phyloP scores from a whole-genome alignment of 352 stramenopile species.

The Phytophthora constricta region DNA sequence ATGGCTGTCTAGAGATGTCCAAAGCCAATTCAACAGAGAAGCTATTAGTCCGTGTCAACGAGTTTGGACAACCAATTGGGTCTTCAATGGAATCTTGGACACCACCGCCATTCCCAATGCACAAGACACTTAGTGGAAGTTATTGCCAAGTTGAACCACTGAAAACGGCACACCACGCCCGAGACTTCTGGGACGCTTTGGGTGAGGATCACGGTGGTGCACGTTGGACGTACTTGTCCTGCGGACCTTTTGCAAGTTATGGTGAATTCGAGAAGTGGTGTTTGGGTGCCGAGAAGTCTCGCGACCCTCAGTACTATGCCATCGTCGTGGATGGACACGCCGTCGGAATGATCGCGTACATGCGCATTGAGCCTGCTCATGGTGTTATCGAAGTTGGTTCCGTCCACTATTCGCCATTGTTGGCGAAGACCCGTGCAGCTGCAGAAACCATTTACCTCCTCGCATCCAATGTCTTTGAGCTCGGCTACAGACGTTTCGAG shows the following conservation, averaged over 20 bases:
- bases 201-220: slow-evolving; percentile 15
- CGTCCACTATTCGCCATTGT: slow-evolving; percentile 7
- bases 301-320: slow-evolving; percentile 20
- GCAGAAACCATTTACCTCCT: slow-evolving; percentile 28
- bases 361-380: slow-evolving; percentile 18
- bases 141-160: slow-evolving; percentile 29
- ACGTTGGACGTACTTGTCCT: slow-evolving; percentile 30
- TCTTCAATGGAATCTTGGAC: slow-evolving; percentile 19
- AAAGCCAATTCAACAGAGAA: too few relatives aligned
- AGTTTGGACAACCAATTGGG: slow-evolving; percentile 24
- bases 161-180: slow-evolving; percentile 8
- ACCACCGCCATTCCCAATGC: slow-evolving; percentile 13
- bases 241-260: slow-evolving; percentile 20
- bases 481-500: slow-evolving; percentile 2
- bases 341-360: slow-evolving; percentile 26
- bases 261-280: slow-evolving; percentile 24
- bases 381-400: slow-evolving; percentile 25
- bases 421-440: slow-evolving; percentile 13
- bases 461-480: slow-evolving; percentile 5
- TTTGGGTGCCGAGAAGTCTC: neutral
- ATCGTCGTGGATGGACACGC: slow-evolving; percentile 16
- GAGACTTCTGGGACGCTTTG: slow-evolving; percentile 21
- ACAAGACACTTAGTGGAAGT: slow-evolving; percentile 13
- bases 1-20: too few relatives aligned
- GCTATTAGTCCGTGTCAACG: slow-evolving; percentile 12